phyloP scores from a whole-genome alignment of 768 basidiomycete species.

The Suillus plorans region DNA sequence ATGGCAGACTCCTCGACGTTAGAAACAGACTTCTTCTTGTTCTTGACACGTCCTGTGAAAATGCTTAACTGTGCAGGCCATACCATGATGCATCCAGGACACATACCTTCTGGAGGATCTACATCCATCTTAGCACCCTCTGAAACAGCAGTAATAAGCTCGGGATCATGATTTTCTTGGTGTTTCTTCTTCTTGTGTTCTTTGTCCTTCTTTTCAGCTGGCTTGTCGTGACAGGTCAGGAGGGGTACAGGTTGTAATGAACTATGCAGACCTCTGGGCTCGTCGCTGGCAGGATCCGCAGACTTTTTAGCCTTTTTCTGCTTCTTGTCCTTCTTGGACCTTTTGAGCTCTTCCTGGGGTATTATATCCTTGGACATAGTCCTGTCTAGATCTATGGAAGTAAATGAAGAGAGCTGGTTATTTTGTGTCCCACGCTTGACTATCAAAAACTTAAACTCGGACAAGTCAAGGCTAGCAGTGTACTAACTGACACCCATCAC shows the following conservation, averaged over 20 bases:
- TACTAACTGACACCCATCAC: not conserved
- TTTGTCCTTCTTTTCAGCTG: conserved; percentile 32
- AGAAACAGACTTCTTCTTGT: conserved; percentile 9
- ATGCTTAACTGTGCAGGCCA: not conserved
- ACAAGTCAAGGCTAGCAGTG: not conserved
- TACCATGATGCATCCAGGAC: conserved; percentile 12
- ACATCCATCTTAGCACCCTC: conserved; percentile 17
- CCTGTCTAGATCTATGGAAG: not conserved
- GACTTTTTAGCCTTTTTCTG: conserved; percentile 21
- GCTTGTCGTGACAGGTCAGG: conserved; percentile 14
- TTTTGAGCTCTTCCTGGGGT: conserved; percentile 14
- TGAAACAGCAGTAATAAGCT: conserved; percentile 16
- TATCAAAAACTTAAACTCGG: not conserved
- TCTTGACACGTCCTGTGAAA: conserved; percentile 17
- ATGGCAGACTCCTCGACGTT: not conserved
- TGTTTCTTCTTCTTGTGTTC: conserved; percentile 43
- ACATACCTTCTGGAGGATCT: not conserved
- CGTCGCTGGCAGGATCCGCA: conserved; percentile 8
- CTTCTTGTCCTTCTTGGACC: conserved; percentile 28
- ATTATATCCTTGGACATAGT: conserved; percentile 12
- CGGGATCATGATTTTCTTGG: conserved; percentile 39
- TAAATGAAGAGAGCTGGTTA: not conserved
- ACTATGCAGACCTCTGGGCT: conserved; percentile 24
- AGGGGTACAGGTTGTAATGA: not conserved
- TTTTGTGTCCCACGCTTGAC: not conserved